A percentile compares a stretch with the other conserved stretches of the same genome.
phyloP scores from a whole-genome alignment of 768 basidiomycete genomes.

The Chalciporus piperatus region DNA sequence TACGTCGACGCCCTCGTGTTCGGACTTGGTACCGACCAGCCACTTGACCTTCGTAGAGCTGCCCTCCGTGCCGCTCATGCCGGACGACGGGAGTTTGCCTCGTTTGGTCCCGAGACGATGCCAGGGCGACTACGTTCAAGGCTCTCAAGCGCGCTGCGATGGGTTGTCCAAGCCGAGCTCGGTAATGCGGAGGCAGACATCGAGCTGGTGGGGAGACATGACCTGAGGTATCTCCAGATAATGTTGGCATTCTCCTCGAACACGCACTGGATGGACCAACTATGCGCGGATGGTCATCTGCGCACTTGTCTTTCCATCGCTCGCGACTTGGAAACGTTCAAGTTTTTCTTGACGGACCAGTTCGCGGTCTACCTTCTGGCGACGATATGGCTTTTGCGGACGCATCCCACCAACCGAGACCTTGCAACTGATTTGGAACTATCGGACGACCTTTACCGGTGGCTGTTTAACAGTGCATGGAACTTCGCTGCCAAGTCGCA shows the following conservation, averaged over 20 bases:
- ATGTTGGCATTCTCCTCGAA: slow-evolving; percentile 2
- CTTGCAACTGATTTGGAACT: neutral
- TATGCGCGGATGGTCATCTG: slow-evolving; percentile 4
- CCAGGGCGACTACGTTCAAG: neutral
- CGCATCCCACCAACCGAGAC: neutral
- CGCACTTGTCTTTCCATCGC: slow-evolving; percentile 1
- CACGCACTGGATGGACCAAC: slow-evolving; percentile 1
- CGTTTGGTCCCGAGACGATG: neutral
- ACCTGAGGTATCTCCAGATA: slow-evolving; percentile 7
- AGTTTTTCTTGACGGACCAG: slow-evolving; percentile 5
- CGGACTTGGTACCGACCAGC: neutral
- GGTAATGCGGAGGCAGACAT: neutral
- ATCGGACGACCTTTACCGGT: slow-evolving; percentile 1
- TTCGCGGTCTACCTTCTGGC: slow-evolving; percentile 5
- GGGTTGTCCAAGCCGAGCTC: neutral
- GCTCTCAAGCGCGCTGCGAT: neutral
- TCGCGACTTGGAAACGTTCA: neutral
- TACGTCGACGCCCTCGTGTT: slow-evolving; percentile 2
- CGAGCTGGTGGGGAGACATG: slow-evolving; percentile 2
- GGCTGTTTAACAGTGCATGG: slow-evolving; percentile 7
- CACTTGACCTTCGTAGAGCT: slow-evolving; percentile 1
- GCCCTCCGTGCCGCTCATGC: slow-evolving; percentile 5
- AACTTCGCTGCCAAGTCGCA: neutral
- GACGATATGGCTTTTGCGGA: neutral
- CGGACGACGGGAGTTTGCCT: slow-evolving; percentile 1